These are phyloP conservation scores for Bipolaris gigantea DNA, from an alignment of 2,329 filamentous ascomycete genomes.

Conservation along the genomic window DNA sequence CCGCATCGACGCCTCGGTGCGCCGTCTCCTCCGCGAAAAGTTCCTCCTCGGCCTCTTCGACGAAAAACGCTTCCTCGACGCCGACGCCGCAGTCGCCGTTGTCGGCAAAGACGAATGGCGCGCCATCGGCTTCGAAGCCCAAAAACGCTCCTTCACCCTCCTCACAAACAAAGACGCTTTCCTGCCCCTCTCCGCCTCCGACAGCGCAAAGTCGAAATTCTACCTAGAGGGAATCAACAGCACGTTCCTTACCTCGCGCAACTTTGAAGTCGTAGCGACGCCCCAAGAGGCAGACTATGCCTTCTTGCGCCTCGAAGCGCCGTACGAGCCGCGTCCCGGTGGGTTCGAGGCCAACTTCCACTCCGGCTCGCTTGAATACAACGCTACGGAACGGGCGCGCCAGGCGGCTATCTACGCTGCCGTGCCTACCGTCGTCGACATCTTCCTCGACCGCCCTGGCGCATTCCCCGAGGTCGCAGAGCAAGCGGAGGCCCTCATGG, in stretches of 20 bases:
- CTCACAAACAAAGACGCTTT: slow-evolving; percentile 41
- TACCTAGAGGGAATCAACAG: slow-evolving; percentile 44
- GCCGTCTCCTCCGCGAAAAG: slow-evolving; percentile 54
- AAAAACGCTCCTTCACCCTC: slow-evolving; percentile 43
- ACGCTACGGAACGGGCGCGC: slow-evolving; percentile 43
- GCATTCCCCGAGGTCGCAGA: slow-evolving; percentile 50
- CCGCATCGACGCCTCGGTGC: slow-evolving; percentile 53
- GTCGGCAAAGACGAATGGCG: slow-evolving; percentile 53
- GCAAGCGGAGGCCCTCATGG: slow-evolving; percentile 44
- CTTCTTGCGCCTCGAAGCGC: slow-evolving; percentile 46
- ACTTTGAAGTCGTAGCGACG: slow-evolving; percentile 38
- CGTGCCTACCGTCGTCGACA: slow-evolving; percentile 49
- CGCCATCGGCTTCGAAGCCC: slow-evolving; percentile 43
- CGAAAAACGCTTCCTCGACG: slow-evolving; percentile 54
- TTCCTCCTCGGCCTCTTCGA: slow-evolving; percentile 58
- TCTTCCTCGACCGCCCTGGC: slow-evolving; percentile 50
- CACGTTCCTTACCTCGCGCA: slow-evolving; percentile 36
- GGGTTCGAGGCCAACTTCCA: slow-evolving; percentile 48
- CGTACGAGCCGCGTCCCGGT: slow-evolving; percentile 48
- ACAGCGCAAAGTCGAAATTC: slow-evolving; percentile 32
- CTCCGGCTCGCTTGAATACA: slow-evolving; percentile 49
- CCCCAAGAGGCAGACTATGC: slow-evolving; percentile 49
- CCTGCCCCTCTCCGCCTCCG: slow-evolving; percentile 31
- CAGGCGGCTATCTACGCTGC: slow-evolving; percentile 46
- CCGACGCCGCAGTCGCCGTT: slow-evolving; percentile 45